Percentiles rank a stretch among this genome's conserved stretches.
Conservation (phyloP, 1,284 basidiomycete genomes). For the Athelia sp. region DNA sequence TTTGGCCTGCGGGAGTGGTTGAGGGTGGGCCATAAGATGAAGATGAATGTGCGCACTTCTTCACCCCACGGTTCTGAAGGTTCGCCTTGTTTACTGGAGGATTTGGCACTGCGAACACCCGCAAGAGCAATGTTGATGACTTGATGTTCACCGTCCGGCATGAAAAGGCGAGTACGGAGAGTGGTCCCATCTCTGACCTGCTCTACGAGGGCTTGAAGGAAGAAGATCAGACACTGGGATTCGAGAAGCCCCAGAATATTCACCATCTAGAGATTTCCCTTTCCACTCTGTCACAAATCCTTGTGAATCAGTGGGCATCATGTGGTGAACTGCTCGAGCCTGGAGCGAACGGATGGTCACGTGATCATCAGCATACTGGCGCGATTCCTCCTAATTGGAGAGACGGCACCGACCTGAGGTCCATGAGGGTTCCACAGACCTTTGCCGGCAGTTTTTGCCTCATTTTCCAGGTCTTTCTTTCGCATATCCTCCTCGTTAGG, state of each 20-base stretch:
- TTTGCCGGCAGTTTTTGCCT: slow-evolving; percentile 73
- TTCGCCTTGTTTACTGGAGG: slow-evolving; percentile 70
- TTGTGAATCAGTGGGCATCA: slow-evolving; percentile 88
- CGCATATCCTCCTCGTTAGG: slow-evolving; percentile 75
- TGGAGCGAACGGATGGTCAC: slow-evolving; percentile 26
- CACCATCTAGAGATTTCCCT: slow-evolving; percentile 84
- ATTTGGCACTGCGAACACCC: slow-evolving; percentile 79
- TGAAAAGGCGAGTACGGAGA: slow-evolving; percentile 81
- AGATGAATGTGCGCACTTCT: slow-evolving; percentile 50
- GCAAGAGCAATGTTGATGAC: slow-evolving; percentile 81
- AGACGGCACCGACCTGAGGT: slow-evolving; percentile 51
- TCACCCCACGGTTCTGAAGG: slow-evolving; percentile 78
- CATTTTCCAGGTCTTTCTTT: slow-evolving; percentile 70
- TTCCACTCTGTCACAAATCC: slow-evolving; percentile 91
- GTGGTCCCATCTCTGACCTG: slow-evolving; percentile 93
- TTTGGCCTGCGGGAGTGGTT: slow-evolving; percentile 82
- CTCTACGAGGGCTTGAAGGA: slow-evolving; percentile 76
- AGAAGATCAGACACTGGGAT: slow-evolving; percentile 7
- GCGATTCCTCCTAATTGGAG: neutral
- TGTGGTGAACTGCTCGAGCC: slow-evolving; percentile 75
- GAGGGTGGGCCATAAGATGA: slow-evolving; percentile 1
- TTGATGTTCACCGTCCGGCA: slow-evolving; percentile 88
- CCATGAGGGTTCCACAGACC: slow-evolving; percentile 90
- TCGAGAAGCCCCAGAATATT: slow-evolving; percentile 11
- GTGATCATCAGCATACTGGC: slow-evolving; percentile 4